Evolutionary conservation across 768 basidiomycete species (phyloP), one percentile per base, ranked within the genome.

Genomic region (Xerocomellus chrysenteron): DNA sequence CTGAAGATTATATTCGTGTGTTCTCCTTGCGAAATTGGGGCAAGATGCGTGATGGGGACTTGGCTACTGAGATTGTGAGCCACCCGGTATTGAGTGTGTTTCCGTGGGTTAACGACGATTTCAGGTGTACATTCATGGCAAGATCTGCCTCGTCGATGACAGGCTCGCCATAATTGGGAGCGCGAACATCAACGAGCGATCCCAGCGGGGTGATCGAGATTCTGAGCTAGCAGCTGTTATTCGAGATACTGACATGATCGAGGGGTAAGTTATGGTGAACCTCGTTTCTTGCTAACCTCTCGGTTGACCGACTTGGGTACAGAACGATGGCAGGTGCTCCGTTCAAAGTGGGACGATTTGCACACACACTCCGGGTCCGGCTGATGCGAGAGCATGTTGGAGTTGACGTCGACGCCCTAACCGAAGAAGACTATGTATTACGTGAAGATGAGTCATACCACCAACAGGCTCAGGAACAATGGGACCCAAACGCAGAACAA

Each of bases 371-470:
- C 12, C 88, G 97, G 7, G 80, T 98, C 45, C 85, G 96, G 17
- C 77, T 99, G 57, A 99, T 99, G 97, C 82, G 90, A 60, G 97
- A 99, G 68, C 97, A 99, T 68, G 78, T 97, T 56, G 97, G 97
- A 3, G 80, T 98, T 54, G 94, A 99, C 68, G 94, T 98, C 32
- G 97, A 99, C 68, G 80, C 84, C 2, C 76, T 97, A 63, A 82
- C 84, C 43, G 89, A 94, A 61, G 89, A 90, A 50, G 86, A 90
- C 50, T 72, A 87, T 19, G 82, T 81, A 79, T 72, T 76, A 2
- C 70, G 76, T 21, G 78, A 84, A 8, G 81, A 86, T 14, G 68
- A 78, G 9, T 51, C 77, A 78, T 51, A 66, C 77, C 4, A 77
- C 80, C 52, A 68, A 81, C 60, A 36, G 33, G 78, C 81, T 45